Evolutionary conservation across 352 stramenopile genomes (phyloP).

Genomic region (Halophytophthora batemanensis): DNA sequence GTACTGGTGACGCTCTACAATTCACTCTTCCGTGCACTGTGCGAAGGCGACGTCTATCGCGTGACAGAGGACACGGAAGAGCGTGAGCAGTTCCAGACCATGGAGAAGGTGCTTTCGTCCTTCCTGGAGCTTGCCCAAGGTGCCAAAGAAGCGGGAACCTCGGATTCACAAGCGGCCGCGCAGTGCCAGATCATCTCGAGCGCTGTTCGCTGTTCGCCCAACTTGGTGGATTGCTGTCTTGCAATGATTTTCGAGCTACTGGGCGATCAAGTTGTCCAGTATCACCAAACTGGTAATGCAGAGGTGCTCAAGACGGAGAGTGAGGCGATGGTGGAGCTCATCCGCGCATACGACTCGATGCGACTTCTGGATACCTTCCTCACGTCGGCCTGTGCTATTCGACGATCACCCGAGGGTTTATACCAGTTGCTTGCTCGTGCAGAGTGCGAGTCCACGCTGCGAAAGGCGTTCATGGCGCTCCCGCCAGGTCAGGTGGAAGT

Average conservation of each 20-base stretch:
- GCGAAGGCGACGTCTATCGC: constrained; percentile 73
- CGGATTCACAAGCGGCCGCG: constrained; percentile 17
- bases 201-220: constrained; percentile 70
- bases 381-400: constrained; percentile 28
- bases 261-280: constrained; percentile 22
- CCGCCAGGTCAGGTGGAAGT: constrained; percentile 76
- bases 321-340: constrained; percentile 46
- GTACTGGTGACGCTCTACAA: constrained; percentile 53
- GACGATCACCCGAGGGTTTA: constrained; percentile 34
- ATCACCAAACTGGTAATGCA: not conserved
- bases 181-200: constrained; percentile 53
- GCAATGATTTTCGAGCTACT: constrained; percentile 62
- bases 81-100: constrained; percentile 72
- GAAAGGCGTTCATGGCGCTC: constrained; percentile 66
- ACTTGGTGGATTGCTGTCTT: constrained; percentile 67
- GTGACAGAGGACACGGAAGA: constrained; percentile 84
- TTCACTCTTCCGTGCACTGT: constrained; percentile 63
- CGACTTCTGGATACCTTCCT: constrained; percentile 71
- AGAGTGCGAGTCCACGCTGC: constrained; percentile 45
- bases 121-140: constrained; percentile 32
- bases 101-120: constrained; percentile 68
- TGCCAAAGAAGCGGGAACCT: constrained; percentile 9
- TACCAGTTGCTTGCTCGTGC: constrained; percentile 46
- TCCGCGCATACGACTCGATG: constrained; percentile 84
- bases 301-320: constrained; percentile 21